A percentile compares a stretch with the other conserved stretches of the same genome.
Conservation (phyloP, 768 basidiomycete genomes). For the Dacryopinax primogenitus region DNA sequence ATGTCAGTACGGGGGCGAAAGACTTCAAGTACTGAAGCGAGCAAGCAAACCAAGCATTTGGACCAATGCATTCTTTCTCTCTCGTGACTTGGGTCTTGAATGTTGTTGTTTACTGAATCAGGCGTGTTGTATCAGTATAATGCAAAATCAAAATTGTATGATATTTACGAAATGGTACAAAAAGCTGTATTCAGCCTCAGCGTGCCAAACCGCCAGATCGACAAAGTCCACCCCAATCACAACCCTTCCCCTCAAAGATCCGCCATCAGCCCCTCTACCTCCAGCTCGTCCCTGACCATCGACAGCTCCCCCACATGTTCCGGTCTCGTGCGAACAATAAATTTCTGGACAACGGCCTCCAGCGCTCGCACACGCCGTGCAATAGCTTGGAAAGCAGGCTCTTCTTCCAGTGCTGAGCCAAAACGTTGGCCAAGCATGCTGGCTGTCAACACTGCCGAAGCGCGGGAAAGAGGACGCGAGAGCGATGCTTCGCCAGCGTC, state of each 20-base stretch:
- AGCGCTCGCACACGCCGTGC: neutral
- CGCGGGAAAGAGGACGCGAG: neutral
- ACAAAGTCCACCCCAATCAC: neutral
- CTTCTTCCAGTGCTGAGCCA: neutral
- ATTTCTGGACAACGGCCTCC: neutral
- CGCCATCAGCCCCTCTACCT: neutral
- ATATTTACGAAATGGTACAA: too few species aligned
- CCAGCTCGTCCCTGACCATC: constrained; percentile 2
- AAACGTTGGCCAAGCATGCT: neutral
- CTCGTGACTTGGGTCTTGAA: too few species aligned
- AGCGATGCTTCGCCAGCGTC: neutral
- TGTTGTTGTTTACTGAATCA: too few species aligned
- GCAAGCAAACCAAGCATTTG: too few species aligned
- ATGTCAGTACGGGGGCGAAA: too few species aligned
- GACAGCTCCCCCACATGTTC: constrained; percentile 3
- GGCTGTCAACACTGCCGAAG: neutral
- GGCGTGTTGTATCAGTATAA: too few species aligned
- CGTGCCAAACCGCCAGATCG: neutral
- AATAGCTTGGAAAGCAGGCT: neutral
- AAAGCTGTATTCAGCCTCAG: too few species aligned
- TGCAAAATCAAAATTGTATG: too few species aligned
- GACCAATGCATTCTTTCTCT: too few species aligned
- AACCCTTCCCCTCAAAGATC: neutral
- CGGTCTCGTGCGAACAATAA: neutral
- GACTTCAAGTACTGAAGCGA: too few species aligned